Conservation (phyloP, 305 asterid genomes). For the Solanum chacoense region DNA sequence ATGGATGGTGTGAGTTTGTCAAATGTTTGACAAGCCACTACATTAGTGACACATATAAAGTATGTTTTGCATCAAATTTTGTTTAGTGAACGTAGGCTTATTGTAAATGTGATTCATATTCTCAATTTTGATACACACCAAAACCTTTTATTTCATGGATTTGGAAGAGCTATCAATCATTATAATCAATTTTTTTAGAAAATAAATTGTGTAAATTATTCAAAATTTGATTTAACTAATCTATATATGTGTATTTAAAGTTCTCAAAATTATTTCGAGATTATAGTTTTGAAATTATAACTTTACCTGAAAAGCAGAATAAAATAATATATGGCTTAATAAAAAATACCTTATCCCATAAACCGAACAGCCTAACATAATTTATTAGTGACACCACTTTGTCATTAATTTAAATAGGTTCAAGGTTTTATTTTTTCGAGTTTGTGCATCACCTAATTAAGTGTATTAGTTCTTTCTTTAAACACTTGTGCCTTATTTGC, state of each 20-base stretch:
- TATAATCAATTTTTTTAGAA: not conserved
- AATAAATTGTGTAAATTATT: not conserved
- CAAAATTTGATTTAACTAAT: not conserved
- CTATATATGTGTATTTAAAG: no score
- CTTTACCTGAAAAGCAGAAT: no score
- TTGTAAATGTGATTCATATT: not conserved
- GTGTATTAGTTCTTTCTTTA: not conserved
- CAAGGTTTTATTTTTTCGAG: not conserved
- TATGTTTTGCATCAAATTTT: not conserved
- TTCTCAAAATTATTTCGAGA: no score
- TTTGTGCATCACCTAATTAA: not conserved
- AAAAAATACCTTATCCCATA: not conserved
- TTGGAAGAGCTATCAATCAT: not conserved
- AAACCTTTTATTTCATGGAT: not conserved
- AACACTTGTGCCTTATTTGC: constrained; percentile 2
- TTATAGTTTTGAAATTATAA: no score
- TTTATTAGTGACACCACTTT: not conserved
- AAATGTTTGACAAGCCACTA: not conserved
- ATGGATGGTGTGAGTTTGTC: not conserved
- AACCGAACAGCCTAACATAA: not conserved
- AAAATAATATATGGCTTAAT: not conserved
- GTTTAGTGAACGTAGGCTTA: not conserved
- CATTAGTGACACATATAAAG: not conserved
- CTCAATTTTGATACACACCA: not conserved
- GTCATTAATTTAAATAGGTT: not conserved